Evolutionary conservation across 177 flowering plant species (phyloP), one percentile per base, ranked within the genome.

Genomic region (Vitis hybrid): DNA sequence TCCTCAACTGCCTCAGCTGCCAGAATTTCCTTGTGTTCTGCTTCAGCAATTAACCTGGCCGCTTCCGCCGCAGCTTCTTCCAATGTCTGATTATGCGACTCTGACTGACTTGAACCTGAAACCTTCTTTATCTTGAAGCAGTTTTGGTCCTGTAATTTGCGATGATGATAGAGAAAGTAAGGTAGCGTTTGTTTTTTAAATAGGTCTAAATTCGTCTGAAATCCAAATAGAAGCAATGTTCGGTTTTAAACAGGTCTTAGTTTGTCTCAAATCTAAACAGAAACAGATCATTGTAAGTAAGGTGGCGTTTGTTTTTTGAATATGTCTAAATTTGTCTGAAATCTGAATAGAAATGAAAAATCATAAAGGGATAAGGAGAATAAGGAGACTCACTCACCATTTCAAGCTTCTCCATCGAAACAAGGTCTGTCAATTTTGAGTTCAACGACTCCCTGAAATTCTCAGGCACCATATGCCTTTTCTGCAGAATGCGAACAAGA

Each of bases 351-450:
- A 24, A 24, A 24, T 24, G 24, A 24, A 1, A 24, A 24, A 24
- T 24, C 24, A 35, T 35, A 0, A 35, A 4, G 41, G 41, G 41
- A 35, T 4, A 2, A 35, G 7, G 41, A 35, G 41, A 35, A 35
- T 4, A 5, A 6, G 7, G 41, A 35, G 41, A 35, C 4, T 35
- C 41, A 35, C 41, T 35, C 41, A 35, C 41, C 41, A 35, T 6
- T 0, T 35, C 41, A 35, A 92, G 86, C 80, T 92, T 90, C 21
- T 80, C 86, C 73, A 85, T 88, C n/a, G 66, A 70, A 73, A 87
- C 86, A 67, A 92, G 89, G 73, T 87, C 75, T 67, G 90, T 83
- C 77, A 92, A 80, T 81, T 81, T 92, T 46, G 90, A 66, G 79
- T 80, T 77, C 60, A 92, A 58, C 27, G 71, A 10, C 80, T 82